Evolutionary conservation across 2,329 filamentous ascomycete species (phyloP).

Genomic region (Zasmidium citrigriseum): DNA sequence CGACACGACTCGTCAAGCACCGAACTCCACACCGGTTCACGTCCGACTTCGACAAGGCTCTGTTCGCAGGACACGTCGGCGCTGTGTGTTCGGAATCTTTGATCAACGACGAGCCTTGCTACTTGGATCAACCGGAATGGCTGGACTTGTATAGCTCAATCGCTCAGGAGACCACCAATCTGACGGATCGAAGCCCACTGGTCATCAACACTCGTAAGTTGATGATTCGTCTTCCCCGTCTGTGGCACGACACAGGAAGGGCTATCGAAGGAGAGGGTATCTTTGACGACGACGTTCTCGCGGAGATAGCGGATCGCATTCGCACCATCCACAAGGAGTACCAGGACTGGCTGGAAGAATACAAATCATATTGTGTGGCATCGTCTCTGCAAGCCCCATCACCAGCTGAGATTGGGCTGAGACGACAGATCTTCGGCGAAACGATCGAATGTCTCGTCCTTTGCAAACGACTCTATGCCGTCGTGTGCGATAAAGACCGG

Average conservation of each 20-base stretch:
- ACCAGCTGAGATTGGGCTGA: constrained; percentile 20
- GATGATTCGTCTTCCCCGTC: constrained; percentile 23
- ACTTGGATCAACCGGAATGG: constrained; percentile 36
- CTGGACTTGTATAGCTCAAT: constrained; percentile 25
- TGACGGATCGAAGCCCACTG: constrained; percentile 27
- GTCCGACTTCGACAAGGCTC: constrained; percentile 39
- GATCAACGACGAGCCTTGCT: constrained; percentile 28
- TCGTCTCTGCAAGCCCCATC: constrained; percentile 19
- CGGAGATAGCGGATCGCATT: constrained; percentile 12
- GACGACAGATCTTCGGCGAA: constrained; percentile 27
- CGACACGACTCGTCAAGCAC: constrained; percentile 34
- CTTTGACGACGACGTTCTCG: constrained; percentile 16
- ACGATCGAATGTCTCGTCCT: constrained; percentile 25
- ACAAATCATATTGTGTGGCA: constrained; percentile 27
- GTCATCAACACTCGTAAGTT: constrained; percentile 24
- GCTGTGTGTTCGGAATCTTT: constrained; percentile 32
- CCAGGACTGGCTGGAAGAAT: constrained; percentile 24
- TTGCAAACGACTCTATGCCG: constrained; percentile 25
- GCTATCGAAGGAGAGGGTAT: constrained; percentile 15
- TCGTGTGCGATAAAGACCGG: constrained; percentile 23
- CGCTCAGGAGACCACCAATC: constrained; percentile 9
- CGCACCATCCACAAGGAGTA: constrained; percentile 17
- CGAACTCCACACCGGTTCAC: constrained; percentile 34
- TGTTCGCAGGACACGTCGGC: constrained; percentile 39
- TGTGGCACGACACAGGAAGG: constrained; percentile 23